Base-by-base conservation (phyloP, 495 filamentous ascomycete species). In the Cudoniella acicularis region DNA sequence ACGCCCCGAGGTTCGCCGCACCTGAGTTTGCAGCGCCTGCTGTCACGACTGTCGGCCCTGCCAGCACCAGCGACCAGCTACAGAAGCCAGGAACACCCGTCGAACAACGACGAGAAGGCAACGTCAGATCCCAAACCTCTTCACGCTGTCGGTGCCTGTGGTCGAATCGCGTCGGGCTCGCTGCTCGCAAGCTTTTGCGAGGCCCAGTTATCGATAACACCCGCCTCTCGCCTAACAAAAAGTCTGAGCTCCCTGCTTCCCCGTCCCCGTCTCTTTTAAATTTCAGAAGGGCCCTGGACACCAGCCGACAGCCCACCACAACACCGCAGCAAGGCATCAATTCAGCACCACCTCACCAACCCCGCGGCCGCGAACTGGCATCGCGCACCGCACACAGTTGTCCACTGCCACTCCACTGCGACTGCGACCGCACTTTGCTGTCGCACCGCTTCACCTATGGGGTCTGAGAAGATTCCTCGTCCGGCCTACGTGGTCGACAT, bases 401-500 rank as follows among this genome's bases (percentile, higher is more conserved):
- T n/a, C n/a, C n/a, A n/a, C n/a, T n/a, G n/a, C n/a, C n/a, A n/a
- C n/a, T n/a, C n/a, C n/a, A n/a, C n/a, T n/a, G n/a, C n/a, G n/a
- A n/a, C n/a, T n/a, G n/a, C n/a, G n/a, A n/a, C n/a, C n/a, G n/a
- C n/a, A n/a, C n/a, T n/a, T 36, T 23, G 48, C 25, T 21, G 57
- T 61, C 52, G 56, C 52, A 45, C 56, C 26, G n/a, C 13, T 18
- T 4, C 11, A 11, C n/a, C 47, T 22, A 56, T 46, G 54, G 54
- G 23, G 16, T 24, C 41, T 16, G 20, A 21, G 13, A 64, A 50
- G 47, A 10, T 22, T 45, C 47, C 57, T 0, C 45, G 49, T 21
- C 49, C 58, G 4, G 77, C 78, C 63, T 77, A 72, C 65, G 70
- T 79, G 25, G 75, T 79, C 45, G 80, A 83, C 57, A 73, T 66